A percentile compares a stretch with the other conserved stretches of the same genome.
These are phyloP conservation scores for Plasmodium inui DNA, from an alignment of 169 alveolate genomes.

Conservation along the genomic window DNA sequence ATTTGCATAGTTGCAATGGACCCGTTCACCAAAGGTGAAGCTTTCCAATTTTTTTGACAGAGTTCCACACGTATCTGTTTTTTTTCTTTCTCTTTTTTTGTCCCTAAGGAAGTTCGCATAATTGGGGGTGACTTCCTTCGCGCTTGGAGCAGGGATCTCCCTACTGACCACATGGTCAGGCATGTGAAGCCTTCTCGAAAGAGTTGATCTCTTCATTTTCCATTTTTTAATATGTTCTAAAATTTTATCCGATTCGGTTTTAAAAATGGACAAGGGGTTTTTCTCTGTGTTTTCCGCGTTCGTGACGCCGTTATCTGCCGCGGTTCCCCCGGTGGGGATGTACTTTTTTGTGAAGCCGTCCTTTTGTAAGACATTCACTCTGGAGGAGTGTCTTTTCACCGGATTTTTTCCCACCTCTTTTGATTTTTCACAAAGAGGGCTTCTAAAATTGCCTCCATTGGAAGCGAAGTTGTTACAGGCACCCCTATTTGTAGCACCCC, in stretches of 20 bases:
- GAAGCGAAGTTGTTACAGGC: neutral
- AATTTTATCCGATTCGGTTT: constrained; percentile 3
- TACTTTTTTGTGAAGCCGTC: neutral
- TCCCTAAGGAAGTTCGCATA: neutral
- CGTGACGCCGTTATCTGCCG: neutral
- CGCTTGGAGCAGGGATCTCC: neutral
- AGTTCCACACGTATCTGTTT: neutral
- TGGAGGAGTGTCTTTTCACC: neutral
- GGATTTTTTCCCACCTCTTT: neutral
- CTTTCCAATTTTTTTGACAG: neutral
- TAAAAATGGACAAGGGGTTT: neutral
- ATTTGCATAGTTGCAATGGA: neutral
- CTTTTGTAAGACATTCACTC: neutral
- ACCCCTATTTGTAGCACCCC: neutral
- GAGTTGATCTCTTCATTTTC: neutral
- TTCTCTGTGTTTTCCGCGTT: neutral
- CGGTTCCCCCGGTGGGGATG: neutral
- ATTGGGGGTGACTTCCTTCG: neutral
- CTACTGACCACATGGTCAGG: neutral
- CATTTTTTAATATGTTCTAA: neutral
- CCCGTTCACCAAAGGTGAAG: neutral
- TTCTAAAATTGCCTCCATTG: neutral
- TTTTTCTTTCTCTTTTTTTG: neutral
- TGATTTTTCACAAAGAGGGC: neutral
- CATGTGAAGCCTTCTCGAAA: neutral